Base-by-base conservation (phyloP, 140 eudicot genomes). In the Oenanthe javanica region DNA sequence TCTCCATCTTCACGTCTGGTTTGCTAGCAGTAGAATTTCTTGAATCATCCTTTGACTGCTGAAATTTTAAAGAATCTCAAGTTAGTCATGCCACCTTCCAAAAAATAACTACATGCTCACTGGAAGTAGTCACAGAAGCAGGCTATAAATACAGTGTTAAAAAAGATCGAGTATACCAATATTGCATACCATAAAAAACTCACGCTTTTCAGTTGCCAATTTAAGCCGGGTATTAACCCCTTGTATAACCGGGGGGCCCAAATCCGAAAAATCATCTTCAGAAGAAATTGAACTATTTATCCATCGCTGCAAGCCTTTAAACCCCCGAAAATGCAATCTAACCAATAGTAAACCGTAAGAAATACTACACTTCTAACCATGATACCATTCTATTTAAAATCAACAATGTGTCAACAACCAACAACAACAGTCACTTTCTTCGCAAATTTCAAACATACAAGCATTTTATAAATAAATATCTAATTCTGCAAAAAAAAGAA, bases 221-320 rank as follows among this genome's bases (percentile, higher is more conserved):
- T 84, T 82, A 16, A 80, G 76, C 74, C 23, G 63, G 15, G 74
- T 52, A 42, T 79, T 55, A 50, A 48, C 40, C 45, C 78, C 50
- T 79, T 82, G 78, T 31, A 69, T 76, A 38, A 81, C 40, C 12
- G 81, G 66, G 9, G 82, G 75, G 14, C 86, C 89, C 77, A 86
- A 66, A 52, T 81, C 89, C 61, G 86, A 75, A 81, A 84, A 86
- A 66, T 75, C 87, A 43, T 85, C 85, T 50, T 86, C 87, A 13
- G 71, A 79, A 23, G 11, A 2, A 12, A 38, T 23, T 38, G 76
- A 69, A 48, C 49, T 47, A 49, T 70, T 79, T 23, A 70, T 7
- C 77, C 77, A 51, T 66, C 75, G 76, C 64, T 61, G 77, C 72
- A 78, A 76, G 80, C 84, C 80, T 76, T 71, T 72, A 43, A 84